A percentile compares a stretch with the other conserved stretches of the same genome.
phyloP scores from a whole-genome alignment of 2,329 filamentous ascomycete genomes.

The Fusarium verrucosum region DNA sequence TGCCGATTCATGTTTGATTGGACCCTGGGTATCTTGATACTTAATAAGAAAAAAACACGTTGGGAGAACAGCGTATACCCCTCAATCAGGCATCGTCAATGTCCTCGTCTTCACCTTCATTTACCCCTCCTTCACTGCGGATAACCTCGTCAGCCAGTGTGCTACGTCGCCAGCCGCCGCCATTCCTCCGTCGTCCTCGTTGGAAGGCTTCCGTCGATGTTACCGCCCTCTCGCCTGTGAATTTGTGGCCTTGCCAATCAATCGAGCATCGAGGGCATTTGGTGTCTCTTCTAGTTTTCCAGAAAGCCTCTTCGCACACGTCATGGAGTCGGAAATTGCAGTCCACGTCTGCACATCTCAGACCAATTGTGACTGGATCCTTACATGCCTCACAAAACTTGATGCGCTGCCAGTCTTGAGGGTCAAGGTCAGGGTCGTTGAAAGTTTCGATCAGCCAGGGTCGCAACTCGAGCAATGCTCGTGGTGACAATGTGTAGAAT shows the following conservation, averaged over 20 bases:
- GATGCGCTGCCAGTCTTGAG: conserved; percentile 74
- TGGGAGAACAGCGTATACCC: not conserved
- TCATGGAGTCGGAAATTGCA: conserved; percentile 80
- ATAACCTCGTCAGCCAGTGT: conserved; percentile 50
- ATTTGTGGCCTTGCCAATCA: conserved; percentile 60
- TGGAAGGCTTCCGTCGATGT: conserved; percentile 63
- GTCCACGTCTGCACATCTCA: conserved; percentile 74
- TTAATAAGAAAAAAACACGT: conserved; percentile 11
- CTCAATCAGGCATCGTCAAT: conserved; percentile 28
- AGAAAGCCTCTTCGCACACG: conserved; percentile 77
- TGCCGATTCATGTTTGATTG: conserved; percentile 12
- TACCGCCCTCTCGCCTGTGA: conserved; percentile 66
- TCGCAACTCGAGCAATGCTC: conserved; percentile 84
- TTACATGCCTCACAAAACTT: conserved; percentile 89
- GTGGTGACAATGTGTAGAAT: conserved; percentile 79
- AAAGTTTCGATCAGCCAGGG: conserved; percentile 89
- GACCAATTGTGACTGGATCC: conserved; percentile 86
- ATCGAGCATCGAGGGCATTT: conserved; percentile 71
- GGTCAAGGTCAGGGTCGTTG: conserved; percentile 75
- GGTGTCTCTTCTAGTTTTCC: conserved; percentile 69
- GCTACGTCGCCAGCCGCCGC: conserved; percentile 45
- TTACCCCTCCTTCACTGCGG: conserved; percentile 43
- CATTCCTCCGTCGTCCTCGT: conserved; percentile 51
- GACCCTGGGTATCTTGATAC: conserved; percentile 38
- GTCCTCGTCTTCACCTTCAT: conserved; percentile 41